These are phyloP conservation scores for Trichosporon coremiiforme DNA, from an alignment of 1,284 basidiomycete genomes.

Conservation along the genomic window DNA sequence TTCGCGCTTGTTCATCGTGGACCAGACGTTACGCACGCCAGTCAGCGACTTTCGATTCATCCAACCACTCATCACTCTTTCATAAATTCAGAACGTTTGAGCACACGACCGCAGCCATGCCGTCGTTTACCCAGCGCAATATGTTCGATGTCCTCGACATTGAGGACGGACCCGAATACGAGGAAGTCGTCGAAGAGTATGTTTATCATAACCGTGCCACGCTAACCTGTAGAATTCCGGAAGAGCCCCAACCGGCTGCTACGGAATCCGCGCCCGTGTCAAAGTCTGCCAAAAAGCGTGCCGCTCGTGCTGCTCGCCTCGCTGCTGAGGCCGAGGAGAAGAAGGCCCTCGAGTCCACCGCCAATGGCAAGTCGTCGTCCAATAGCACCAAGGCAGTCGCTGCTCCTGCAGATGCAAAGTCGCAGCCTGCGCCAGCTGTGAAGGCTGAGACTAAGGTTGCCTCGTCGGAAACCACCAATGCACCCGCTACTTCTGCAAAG, in stretches of 20 bases:
- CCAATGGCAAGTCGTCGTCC: constrained; percentile 4
- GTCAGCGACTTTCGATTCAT: not conserved
- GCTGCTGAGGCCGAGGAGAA: constrained; percentile 25
- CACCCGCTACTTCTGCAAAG: not conserved
- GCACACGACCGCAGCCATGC: constrained; percentile 24
- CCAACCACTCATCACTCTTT: not conserved
- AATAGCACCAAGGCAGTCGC: no score
- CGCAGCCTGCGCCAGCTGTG: no score
- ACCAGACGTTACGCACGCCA: not conserved
- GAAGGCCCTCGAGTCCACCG: no score
- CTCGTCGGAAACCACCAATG: not conserved
- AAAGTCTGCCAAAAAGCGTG: constrained; percentile 73
- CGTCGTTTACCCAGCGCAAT: constrained; percentile 49
- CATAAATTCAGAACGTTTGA: no score
- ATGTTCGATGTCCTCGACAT: constrained; percentile 68
- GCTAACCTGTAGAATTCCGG: constrained; percentile 6
- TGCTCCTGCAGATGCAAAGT: no score
- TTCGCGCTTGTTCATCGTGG: constrained; percentile 16
- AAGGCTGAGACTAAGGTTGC: no score
- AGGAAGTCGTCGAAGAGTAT: constrained; percentile 31
- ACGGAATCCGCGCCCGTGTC: constrained; percentile 61
- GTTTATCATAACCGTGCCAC: not conserved
- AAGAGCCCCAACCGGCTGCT: constrained; percentile 35
- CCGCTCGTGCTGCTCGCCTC: constrained; percentile 39
- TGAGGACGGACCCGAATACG: constrained; percentile 54